Conservation (phyloP, 2,329 filamentous ascomycete genomes). For the Pyrenochaeta sp. region DNA sequence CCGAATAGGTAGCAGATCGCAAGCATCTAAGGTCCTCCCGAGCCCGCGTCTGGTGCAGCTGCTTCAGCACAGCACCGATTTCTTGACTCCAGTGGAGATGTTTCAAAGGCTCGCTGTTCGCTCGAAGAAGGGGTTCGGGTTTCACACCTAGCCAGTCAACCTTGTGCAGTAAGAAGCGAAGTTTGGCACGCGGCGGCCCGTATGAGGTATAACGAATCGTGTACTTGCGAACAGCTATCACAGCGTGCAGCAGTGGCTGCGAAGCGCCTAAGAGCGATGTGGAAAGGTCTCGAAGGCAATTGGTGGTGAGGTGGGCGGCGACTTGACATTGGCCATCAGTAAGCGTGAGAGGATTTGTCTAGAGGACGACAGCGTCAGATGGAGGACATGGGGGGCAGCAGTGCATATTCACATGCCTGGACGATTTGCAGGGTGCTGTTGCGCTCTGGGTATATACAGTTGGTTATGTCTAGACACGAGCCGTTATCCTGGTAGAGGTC, state of each 20-base stretch:
- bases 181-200: constrained; percentile 30
- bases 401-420: constrained; percentile 24
- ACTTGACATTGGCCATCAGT: constrained; percentile 39
- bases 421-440: constrained; percentile 30
- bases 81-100: constrained; percentile 16
- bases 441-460: constrained; percentile 14
- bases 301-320: constrained; percentile 22
- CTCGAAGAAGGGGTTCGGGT: background rate
- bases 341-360: constrained; percentile 32
- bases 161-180: constrained; percentile 32
- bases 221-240: constrained; percentile 33
- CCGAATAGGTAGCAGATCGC: background rate
- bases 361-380: constrained; percentile 4
- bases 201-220: constrained; percentile 37
- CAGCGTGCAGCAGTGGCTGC: constrained; percentile 5
- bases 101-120: background rate
- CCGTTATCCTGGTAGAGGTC: constrained; percentile 47
- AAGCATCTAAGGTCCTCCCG: constrained; percentile 30
- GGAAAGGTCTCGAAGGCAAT: constrained; percentile 18
- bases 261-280: constrained; percentile 5
- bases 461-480: constrained; percentile 41
- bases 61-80: constrained; percentile 10
- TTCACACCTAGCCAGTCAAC: constrained; percentile 23
- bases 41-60: constrained; percentile 21
- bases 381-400: background rate